Conservation (phyloP, 495 filamentous ascomycete species). For the Annulohypoxylon moriforme region DNA sequence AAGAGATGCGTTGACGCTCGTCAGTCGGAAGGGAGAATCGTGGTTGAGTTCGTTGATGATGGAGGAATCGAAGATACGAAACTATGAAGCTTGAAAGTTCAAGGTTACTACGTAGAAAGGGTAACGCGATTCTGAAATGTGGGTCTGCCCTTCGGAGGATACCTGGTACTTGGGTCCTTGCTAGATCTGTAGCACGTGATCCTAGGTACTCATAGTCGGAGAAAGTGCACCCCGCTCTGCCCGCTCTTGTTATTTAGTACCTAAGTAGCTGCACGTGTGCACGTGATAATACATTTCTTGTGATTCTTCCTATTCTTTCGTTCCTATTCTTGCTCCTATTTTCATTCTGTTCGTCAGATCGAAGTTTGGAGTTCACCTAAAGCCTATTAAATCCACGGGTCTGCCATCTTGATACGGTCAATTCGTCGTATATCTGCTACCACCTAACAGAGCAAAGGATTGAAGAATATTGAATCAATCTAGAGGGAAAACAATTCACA, state of each 20-base stretch:
- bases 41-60: neutral
- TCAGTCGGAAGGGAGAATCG: neutral
- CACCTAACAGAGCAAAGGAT: too few relatives aligned
- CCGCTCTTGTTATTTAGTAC: too few relatives aligned
- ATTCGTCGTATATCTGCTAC: too few relatives aligned
- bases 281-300: neutral
- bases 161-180: neutral
- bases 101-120: too few relatives aligned
- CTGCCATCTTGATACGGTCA: too few relatives aligned
- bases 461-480: too few relatives aligned
- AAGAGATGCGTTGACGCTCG: neutral
- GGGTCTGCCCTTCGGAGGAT: neutral
- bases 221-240: too few relatives aligned
- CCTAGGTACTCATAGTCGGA: too few relatives aligned
- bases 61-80: neutral
- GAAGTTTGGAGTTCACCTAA: too few relatives aligned
- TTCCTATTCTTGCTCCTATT: too few relatives aligned
- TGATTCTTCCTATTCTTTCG: neutral
- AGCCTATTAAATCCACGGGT: too few relatives aligned
- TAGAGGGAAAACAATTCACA: too few relatives aligned
- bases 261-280: conserved; percentile 2
- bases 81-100: neutral
- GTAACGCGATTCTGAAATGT: neutral
- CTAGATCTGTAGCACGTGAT: neutral
- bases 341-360: neutral